Percentiles rank a stretch among this genome's conserved stretches.
These are phyloP conservation scores for Aspergillus campestris DNA, from an alignment of 495 filamentous ascomycete species.

Conservation along the genomic window DNA sequence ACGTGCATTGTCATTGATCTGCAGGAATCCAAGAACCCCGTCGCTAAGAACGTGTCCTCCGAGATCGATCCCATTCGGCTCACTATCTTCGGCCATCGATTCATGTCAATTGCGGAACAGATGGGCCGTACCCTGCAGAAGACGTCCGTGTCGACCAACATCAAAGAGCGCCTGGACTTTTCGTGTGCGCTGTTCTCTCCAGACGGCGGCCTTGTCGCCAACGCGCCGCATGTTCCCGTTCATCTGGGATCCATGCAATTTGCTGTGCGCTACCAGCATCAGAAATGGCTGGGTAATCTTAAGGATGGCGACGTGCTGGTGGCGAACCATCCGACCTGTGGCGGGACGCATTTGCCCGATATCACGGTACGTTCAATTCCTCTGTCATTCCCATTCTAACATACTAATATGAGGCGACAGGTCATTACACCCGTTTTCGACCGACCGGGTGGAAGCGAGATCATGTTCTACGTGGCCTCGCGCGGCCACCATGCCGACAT, in stretches of 20 bases:
- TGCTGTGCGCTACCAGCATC: conserved; percentile 83
- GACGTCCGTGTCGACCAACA: conserved; percentile 95
- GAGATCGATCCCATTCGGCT: conserved; percentile 75
- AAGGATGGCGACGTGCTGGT: conserved; percentile 90
- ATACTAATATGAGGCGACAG: conserved; percentile 4
- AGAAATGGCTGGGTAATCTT: conserved; percentile 83
- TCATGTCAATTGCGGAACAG: conserved; percentile 98
- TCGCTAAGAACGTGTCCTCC: conserved; percentile 67
- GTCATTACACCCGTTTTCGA: conserved; percentile 80
- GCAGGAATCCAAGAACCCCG: conserved; percentile 48
- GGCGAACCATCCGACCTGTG: conserved; percentile 91
- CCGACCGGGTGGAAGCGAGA: conserved; percentile 58
- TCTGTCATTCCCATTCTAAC: no score
- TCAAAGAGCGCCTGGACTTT: conserved; percentile 95
- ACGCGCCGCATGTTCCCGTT: conserved; percentile 89
- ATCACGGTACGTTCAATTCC: conserved; percentile 58
- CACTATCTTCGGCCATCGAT: conserved; percentile 90
- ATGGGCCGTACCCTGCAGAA: conserved; percentile 96
- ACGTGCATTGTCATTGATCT: conserved; percentile 43
- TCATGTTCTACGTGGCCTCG: conserved; percentile 94
- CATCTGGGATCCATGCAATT: conserved; percentile 94
- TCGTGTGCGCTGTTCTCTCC: conserved; percentile 93
- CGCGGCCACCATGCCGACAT: conserved; percentile 96
- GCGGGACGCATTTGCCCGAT: conserved; percentile 82
- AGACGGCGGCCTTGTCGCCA: conserved; percentile 85